Conservation (phyloP, 163 green algal species). For the Picocystis sp. region DNA sequence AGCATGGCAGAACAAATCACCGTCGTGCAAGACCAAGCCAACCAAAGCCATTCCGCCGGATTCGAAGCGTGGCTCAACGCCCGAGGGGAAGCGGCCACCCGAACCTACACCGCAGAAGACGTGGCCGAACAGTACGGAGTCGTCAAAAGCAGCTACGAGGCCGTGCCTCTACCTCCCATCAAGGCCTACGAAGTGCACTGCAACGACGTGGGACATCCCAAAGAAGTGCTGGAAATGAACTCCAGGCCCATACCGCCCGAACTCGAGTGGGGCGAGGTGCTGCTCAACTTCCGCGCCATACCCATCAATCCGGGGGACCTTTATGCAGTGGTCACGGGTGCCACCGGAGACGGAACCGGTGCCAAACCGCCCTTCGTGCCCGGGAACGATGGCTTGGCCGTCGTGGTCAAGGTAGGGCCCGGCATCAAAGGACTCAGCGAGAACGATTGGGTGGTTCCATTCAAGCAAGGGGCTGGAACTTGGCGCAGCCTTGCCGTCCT, state of each 20-base stretch:
- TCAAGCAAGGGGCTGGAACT: conserved; percentile 35
- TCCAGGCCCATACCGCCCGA: conserved; percentile 27
- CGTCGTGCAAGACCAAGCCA: conserved; percentile 13
- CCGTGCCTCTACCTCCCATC: conserved; percentile 41
- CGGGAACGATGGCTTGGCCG: conserved; percentile 56
- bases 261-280: conserved; percentile 54
- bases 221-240: conserved; percentile 20
- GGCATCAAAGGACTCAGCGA: conserved; percentile 58
- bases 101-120: conserved; percentile 51
- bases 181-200: conserved; percentile 37
- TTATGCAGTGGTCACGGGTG: conserved; percentile 39
- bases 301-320: conserved; percentile 54
- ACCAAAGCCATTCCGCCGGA: conserved; percentile 28
- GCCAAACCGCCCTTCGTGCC: conserved; percentile 38
- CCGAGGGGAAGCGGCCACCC: conserved; percentile 24
- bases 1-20: conserved; percentile 28
- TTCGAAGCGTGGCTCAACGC: conserved; percentile 62
- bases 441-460: conserved; percentile 63
- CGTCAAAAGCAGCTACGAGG: conserved; percentile 49
- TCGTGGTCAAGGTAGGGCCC: conserved; percentile 61
- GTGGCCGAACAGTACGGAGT: conserved; percentile 64
- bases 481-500: conserved; percentile 46
- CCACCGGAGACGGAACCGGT: conserved; percentile 31
- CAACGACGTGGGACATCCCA: conserved; percentile 20
- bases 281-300: conserved; percentile 36